Evolutionary conservation across 768 basidiomycete species (phyloP).

Genomic region (Phlegmacium glaucopus): DNA sequence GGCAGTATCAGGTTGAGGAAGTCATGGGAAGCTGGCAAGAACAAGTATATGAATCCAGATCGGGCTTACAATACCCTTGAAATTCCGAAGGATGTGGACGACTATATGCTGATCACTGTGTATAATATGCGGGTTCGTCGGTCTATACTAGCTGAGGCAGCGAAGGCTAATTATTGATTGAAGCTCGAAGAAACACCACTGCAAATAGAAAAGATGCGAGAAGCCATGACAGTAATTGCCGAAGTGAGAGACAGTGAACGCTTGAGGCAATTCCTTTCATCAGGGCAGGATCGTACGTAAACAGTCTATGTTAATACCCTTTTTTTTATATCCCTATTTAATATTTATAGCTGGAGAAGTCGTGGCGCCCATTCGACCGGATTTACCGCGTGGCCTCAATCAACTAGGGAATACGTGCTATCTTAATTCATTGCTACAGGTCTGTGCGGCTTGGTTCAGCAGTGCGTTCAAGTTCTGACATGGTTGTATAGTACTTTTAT

Average conservation of each 20-base stretch:
- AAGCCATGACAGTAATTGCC: conserved; percentile 72
- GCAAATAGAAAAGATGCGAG: conserved; percentile 66
- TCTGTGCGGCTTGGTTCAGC: conserved; percentile 18
- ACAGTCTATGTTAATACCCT: neutral
- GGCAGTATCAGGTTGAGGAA: conserved; percentile 47
- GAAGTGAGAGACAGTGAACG: conserved; percentile 72
- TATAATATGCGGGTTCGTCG: conserved; percentile 63
- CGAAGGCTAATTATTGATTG: neutral
- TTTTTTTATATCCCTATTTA: conserved; percentile 3
- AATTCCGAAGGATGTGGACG: conserved; percentile 67
- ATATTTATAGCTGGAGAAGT: conserved; percentile 58
- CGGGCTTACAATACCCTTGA: conserved; percentile 72
- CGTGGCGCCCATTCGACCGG: conserved; percentile 46
- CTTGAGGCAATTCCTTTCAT: conserved; percentile 58
- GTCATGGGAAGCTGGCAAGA: conserved; percentile 52
- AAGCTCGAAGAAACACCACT: conserved; percentile 72
- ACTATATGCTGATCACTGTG: conserved; percentile 72
- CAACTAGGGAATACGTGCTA: conserved; percentile 91
- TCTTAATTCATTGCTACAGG: conserved; percentile 76
- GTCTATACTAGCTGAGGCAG: neutral
- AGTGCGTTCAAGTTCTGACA: neutral
- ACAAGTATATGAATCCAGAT: conserved; percentile 59
- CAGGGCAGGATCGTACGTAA: conserved; percentile 73
- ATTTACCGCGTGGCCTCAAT: conserved; percentile 82
- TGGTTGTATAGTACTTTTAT: conserved; percentile 76